A percentile compares a stretch with the other conserved stretches of the same genome.
Conservation (phyloP, 352 stramenopile species). For the Globisporangium cederbergense region DNA sequence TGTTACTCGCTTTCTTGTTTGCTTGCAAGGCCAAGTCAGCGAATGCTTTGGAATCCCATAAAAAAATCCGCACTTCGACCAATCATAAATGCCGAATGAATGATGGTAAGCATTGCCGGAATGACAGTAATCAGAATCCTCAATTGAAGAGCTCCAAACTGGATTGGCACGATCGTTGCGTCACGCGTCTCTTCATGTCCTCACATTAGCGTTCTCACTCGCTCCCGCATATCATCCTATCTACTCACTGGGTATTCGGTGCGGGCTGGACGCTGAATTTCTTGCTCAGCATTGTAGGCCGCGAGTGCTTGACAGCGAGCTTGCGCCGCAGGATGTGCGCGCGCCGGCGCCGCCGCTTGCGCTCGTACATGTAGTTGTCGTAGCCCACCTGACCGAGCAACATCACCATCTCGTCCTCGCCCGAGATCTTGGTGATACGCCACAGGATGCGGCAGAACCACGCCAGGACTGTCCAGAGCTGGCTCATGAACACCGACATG, state of each 20-base stretch:
- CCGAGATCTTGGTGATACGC: constrained; percentile 3
- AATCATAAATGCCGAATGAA: too few species aligned
- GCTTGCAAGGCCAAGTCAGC: too few species aligned
- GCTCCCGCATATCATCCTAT: not conserved
- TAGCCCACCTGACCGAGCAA: not conserved
- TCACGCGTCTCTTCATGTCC: not conserved
- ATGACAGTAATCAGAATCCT: not conserved
- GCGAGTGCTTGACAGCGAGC: not conserved
- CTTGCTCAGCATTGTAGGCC: not conserved
- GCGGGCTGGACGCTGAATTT: not conserved
- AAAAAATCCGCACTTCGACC: too few species aligned
- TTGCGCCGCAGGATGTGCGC: not conserved
- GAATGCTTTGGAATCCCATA: too few species aligned
- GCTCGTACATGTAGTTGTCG: constrained; percentile 7
- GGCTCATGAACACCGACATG: constrained; percentile 12
- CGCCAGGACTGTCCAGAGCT: constrained; percentile 3
- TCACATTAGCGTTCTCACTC: not conserved
- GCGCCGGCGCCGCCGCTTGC: not conserved
- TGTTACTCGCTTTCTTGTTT: constrained; percentile 1
- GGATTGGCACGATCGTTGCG: not conserved
- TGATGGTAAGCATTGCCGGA: too few species aligned
- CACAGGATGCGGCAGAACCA: constrained; percentile 14
- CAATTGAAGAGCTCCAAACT: not conserved
- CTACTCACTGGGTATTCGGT: not conserved
- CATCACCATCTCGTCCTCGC: constrained; percentile 3